phyloP scores from a whole-genome alignment of 768 basidiomycete genomes.

The Russula virescens region DNA sequence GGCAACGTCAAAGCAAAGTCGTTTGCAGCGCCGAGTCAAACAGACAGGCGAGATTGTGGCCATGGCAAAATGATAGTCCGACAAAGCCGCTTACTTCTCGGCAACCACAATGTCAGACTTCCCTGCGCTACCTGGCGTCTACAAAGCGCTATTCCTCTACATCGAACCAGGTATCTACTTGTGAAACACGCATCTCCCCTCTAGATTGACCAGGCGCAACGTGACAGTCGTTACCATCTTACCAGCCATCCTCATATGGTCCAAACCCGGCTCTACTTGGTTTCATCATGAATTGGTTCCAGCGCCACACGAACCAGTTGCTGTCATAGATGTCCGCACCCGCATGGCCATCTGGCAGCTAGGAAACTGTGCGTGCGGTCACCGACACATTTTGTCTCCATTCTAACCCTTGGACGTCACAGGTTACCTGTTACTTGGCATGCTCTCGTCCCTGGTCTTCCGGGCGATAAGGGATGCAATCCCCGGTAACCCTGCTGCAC shows the following conservation, averaged over 20 bases:
- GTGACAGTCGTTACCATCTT: constrained; percentile 45
- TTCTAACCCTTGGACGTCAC: not conserved
- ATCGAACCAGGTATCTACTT: constrained; percentile 49
- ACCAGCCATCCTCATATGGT: constrained; percentile 48
- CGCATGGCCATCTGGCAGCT: constrained; percentile 64
- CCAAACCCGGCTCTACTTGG: constrained; percentile 57
- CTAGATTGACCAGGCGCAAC: not conserved
- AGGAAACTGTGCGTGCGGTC: constrained; percentile 47
- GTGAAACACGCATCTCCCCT: not conserved
- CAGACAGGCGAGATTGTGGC: too few species aligned
- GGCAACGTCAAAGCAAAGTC: not conserved
- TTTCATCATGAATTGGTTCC: constrained; percentile 65
- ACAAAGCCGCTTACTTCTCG: not conserved
- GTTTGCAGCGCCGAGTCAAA: too few species aligned
- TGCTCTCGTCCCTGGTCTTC: constrained; percentile 62
- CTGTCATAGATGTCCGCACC: constrained; percentile 43
- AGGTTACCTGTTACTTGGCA: constrained; percentile 61
- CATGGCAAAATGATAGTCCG: too few species aligned
- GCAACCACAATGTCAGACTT: constrained; percentile 35
- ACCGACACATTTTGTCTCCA: not conserved
- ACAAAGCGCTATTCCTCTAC: constrained; percentile 57
- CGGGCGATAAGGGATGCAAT: constrained; percentile 60
- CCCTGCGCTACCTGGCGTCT: constrained; percentile 56
- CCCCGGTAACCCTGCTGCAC: constrained; percentile 48
- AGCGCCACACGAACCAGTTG: constrained; percentile 30